Conservation (phyloP, 768 basidiomycete species). For the Suillus paluster region DNA sequence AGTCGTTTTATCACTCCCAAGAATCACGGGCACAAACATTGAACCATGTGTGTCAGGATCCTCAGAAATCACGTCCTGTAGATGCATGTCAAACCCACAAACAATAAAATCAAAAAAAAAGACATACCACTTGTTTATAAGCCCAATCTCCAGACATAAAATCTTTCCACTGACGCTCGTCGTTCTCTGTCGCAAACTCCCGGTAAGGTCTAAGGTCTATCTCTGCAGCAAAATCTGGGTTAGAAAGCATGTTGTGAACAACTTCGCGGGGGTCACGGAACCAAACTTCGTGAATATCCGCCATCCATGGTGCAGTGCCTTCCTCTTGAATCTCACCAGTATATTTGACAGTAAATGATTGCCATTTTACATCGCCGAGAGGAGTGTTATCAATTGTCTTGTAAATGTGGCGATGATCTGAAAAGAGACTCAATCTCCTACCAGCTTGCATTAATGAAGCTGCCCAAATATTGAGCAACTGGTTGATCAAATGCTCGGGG, state of each 20-base stretch:
- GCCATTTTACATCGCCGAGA: constrained; percentile 35
- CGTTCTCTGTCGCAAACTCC: constrained; percentile 15
- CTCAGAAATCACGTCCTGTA: constrained; percentile 16
- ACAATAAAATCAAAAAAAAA: background rate
- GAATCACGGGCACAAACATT: constrained; percentile 15
- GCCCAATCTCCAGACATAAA: constrained; percentile 36
- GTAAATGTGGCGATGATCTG: constrained; percentile 23
- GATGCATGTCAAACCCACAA: background rate
- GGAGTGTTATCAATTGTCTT: constrained; percentile 29
- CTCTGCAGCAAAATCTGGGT: constrained; percentile 24
- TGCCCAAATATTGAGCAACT: constrained; percentile 23
- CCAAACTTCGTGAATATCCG: constrained; percentile 30
- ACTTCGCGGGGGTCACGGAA: constrained; percentile 24
- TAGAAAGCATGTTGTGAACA: constrained; percentile 23
- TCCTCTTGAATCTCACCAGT: constrained; percentile 17
- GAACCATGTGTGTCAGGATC: constrained; percentile 16
- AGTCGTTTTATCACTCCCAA: constrained; percentile 19
- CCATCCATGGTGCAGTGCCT: constrained; percentile 31
- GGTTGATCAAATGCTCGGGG: constrained; percentile 21
- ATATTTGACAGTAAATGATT: constrained; percentile 25
- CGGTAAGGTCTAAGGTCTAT: constrained; percentile 23
- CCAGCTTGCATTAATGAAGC: constrained; percentile 14
- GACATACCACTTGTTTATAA: constrained; percentile 35
- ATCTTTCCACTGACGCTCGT: constrained; percentile 17
- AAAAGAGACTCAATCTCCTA: constrained; percentile 29